Percentiles rank a stretch among this genome's conserved stretches.
These are phyloP conservation scores for Sophora flavescens DNA, from an alignment of 306 rosid species.

Conservation along the genomic window DNA sequence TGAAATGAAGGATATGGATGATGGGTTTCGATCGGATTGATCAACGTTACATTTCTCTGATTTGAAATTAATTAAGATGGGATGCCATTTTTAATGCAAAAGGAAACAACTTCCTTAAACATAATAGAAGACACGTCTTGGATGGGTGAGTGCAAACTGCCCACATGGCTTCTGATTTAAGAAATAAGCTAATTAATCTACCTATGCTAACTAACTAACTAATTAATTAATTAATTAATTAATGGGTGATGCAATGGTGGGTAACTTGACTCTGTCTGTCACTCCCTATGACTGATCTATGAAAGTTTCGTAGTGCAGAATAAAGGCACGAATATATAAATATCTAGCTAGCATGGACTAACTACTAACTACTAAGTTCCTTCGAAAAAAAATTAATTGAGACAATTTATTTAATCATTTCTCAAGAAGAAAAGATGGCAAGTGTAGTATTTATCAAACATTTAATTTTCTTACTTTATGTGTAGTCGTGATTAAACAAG, in stretches of 20 bases:
- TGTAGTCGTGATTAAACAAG: background rate
- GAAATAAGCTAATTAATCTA: background rate
- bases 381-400: too few species aligned
- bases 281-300: background rate
- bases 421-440: too few species aligned
- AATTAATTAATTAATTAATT: background rate
- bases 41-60: background rate
- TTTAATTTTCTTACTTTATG: background rate
- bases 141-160: background rate
- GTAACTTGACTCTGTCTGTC: background rate
- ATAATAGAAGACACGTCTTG: background rate
- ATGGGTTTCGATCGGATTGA: background rate
- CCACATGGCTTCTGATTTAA: background rate
- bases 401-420: too few species aligned
- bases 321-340: background rate
- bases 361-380: too few species aligned
- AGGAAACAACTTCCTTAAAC: background rate
- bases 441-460: too few species aligned
- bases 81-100: slow-evolving; percentile 7
- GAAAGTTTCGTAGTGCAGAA: background rate
- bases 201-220: background rate
- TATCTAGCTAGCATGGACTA: background rate
- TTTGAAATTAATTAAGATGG: background rate
- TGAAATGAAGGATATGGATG: background rate
- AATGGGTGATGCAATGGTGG: background rate